These are phyloP conservation scores for Mycogone perniciosa DNA, from an alignment of 2,329 filamentous ascomycete species.

Conservation along the genomic window DNA sequence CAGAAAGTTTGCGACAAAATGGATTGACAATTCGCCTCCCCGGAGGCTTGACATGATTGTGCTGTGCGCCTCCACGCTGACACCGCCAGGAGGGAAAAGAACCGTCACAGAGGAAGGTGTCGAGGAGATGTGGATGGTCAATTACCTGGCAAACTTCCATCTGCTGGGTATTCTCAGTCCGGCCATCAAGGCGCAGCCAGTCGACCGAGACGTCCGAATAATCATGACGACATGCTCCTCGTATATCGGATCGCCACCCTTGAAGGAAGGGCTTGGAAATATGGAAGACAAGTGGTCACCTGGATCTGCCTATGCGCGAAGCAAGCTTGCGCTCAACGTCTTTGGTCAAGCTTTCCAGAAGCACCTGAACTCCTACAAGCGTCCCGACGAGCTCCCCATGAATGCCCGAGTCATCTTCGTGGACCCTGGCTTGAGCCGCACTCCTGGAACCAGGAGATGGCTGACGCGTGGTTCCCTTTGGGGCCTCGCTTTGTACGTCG, in stretches of 20 bases:
- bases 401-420: constrained; percentile 80
- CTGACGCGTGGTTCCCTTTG: constrained; percentile 76
- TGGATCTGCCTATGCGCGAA: constrained; percentile 54
- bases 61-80: constrained; percentile 74
- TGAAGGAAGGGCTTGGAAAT: constrained; percentile 44
- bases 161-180: constrained; percentile 86
- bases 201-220: constrained; percentile 87
- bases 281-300: constrained; percentile 47
- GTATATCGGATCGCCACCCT: constrained; percentile 71
- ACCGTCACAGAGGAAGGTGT: constrained; percentile 68
- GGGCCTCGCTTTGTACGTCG: constrained; percentile 70
- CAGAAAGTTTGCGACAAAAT: constrained; percentile 88
- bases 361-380: constrained; percentile 75
- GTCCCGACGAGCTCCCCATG: constrained; percentile 75
- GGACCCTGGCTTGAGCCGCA: constrained; percentile 79
- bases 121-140: constrained; percentile 88
- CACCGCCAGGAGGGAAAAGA: constrained; percentile 56
- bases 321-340: constrained; percentile 75
- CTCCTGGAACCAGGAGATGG: constrained; percentile 82
- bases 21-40: constrained; percentile 92
- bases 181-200: constrained; percentile 81
- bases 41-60: constrained; percentile 86
- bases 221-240: constrained; percentile 81
- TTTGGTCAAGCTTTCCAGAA: constrained; percentile 91
- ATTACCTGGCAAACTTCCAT: constrained; percentile 94